phyloP scores from a whole-genome alignment of 139 green algal species.

The Auxenochlorella protothecoides region DNA sequence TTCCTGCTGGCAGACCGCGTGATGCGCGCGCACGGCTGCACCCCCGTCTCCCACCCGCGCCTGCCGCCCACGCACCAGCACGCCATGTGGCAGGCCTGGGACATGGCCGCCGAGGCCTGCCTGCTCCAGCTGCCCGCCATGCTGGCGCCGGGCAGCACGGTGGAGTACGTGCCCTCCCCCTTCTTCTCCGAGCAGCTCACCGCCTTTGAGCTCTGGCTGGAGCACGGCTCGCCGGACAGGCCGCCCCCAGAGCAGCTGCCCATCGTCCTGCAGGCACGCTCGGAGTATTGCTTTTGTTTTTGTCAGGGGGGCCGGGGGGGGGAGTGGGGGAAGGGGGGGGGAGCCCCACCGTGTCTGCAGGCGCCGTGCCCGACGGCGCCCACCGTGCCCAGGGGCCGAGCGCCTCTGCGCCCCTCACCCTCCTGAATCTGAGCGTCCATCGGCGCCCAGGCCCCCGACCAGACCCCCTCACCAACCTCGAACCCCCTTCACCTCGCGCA shows the following conservation, averaged over 20 bases:
- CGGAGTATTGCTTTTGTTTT: not conserved
- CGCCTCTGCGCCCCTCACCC: too few species aligned
- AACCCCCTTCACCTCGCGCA: not conserved
- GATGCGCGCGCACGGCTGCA: constrained; percentile 77
- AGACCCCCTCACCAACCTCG: too few species aligned
- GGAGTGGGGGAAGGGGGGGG: not conserved
- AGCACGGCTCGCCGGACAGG: constrained; percentile 68
- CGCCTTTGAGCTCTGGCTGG: constrained; percentile 96
- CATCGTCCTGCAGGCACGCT: constrained; percentile 85
- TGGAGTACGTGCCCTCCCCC: constrained; percentile 43
- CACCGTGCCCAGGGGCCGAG: too few species aligned
- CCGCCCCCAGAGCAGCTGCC: constrained; percentile 94
- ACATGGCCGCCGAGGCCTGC: constrained; percentile 94
- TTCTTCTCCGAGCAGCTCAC: constrained; percentile 98
- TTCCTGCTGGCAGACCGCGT: constrained; percentile 96
- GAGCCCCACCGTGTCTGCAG: not conserved
- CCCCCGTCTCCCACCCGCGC: constrained; percentile 62
- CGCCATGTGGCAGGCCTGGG: constrained; percentile 92
- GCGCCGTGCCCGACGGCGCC: too few species aligned
- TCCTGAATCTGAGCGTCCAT: too few species aligned
- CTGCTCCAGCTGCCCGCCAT: constrained; percentile 60
- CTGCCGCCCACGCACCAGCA: constrained; percentile 94
- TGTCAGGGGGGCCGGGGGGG: not conserved
- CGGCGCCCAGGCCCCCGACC: too few species aligned
- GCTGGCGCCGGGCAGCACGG: constrained; percentile 9